Evolutionary conservation across 1,139 yeast genomes (phyloP), one percentile per base, ranked within the genome.

Genomic region (Geotrichum bryndzae): DNA sequence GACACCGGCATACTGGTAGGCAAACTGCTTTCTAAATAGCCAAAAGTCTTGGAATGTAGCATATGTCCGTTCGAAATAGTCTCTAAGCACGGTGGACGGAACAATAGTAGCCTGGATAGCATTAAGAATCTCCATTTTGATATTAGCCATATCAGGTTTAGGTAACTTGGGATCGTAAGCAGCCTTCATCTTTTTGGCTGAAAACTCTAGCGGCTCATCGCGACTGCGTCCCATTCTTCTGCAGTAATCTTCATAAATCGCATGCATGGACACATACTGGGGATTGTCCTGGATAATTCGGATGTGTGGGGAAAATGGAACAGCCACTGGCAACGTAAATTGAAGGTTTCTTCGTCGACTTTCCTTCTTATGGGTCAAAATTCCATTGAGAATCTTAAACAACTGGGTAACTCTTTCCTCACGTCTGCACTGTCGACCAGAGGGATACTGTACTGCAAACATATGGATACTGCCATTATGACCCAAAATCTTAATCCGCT

Each of bases 381-480:
- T 86, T 67, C 89, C 92, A 72, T 90, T 90, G 76, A 95, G 85
- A 57, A 94, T 84, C 68, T 97, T 82, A 81, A 90, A 92, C 67
- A 95, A 76, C 74, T 94, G 99, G 79, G 90, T 88, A 63, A 94
- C 87, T 58, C 96, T 82, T 72, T 95, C 99, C 73, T 95, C 99
- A 63, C 99, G 85, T 71, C 99, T 88, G 70, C 97, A 90, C 70
- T 94, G 97, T 69, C 99, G 85, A 11, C 97, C 97, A 22, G 99
- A 96, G 4, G 99, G 99, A 75, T 89, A 92, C 76, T 95, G 99
- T 22, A 95, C 96, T 0, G 97, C 96, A 80, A 94, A 95, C 54
- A 94, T 85, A 74, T 94, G 97, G 63, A 88, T 76, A 66, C 91
- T 85, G 66, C 98, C 99, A 73, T 94, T 97, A 69, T 90, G 90